phyloP scores from a whole-genome alignment of 768 basidiomycete genomes.

The Naematelia aurantialba region DNA sequence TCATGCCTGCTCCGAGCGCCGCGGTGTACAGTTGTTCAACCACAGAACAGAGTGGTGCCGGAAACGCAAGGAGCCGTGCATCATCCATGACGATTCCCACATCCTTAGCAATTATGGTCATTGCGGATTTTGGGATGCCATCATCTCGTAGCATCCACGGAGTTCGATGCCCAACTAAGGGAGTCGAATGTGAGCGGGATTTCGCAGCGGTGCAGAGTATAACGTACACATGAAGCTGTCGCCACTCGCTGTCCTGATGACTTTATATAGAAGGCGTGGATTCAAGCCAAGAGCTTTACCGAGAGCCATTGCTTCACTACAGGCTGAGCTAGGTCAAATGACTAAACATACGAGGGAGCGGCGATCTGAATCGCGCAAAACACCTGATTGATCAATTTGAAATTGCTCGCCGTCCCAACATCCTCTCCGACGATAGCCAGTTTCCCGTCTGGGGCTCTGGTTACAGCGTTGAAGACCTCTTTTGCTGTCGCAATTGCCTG shows the following conservation, averaged over 20 bases:
- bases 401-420: conserved; percentile 35
- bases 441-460: conserved; percentile 23
- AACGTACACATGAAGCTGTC: conserved; percentile 44
- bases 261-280: conserved; percentile 35
- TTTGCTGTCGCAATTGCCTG: conserved; percentile 21
- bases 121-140: conserved; percentile 39
- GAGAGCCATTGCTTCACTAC: conserved; percentile 34
- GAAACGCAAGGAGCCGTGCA: conserved; percentile 28
- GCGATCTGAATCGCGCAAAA: conserved; percentile 39
- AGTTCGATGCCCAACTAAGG: conserved; percentile 37
- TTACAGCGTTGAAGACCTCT: conserved; percentile 36
- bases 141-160: conserved; percentile 37
- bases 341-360: conserved; percentile 15
- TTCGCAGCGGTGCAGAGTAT: background rate
- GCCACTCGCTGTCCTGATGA: conserved; percentile 27
- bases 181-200: background rate
- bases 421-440: conserved; percentile 31
- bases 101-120: conserved; percentile 45
- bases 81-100: conserved; percentile 47
- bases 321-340: conserved; percentile 7
- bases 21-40: conserved; percentile 35
- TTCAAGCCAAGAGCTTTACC: conserved; percentile 34
- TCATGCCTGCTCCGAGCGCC: conserved; percentile 31
- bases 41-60: conserved; percentile 27
- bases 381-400: conserved; percentile 47